Evolutionary conservation across 1,139 yeast genomes (phyloP).

Genomic region (Saccharomyces hybrid): DNA sequence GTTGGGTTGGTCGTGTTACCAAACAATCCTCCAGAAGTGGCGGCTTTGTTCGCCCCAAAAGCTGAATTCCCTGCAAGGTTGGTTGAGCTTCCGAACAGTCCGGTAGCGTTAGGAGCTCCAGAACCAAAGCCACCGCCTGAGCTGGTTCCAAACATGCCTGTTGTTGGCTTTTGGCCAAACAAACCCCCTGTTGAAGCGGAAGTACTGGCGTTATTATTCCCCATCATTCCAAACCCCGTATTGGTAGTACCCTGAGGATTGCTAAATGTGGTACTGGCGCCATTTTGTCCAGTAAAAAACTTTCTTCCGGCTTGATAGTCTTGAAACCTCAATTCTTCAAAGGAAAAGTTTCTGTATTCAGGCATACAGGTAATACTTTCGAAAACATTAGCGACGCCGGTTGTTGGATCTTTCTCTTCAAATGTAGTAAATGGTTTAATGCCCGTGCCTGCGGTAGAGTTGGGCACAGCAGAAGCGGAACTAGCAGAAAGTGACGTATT

Average conservation of each 20-base stretch:
- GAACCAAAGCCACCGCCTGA: conserved; percentile 39
- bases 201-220: conserved; percentile 14
- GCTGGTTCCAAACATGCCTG: conserved; percentile 7
- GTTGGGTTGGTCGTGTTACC: conserved; percentile 21
- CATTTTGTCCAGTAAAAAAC: conserved; percentile 13
- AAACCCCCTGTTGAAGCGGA: conserved; percentile 21
- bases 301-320: conserved; percentile 78
- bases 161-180: conserved; percentile 26
- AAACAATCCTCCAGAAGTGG: conserved; percentile 31
- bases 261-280: conserved; percentile 24
- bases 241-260: conserved; percentile 30
- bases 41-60: conserved; percentile 5
- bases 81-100: conserved; percentile 7
- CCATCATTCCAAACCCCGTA: conserved; percentile 17
- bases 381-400: conserved; percentile 51
- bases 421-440: conserved; percentile 57
- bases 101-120: conserved; percentile 22
- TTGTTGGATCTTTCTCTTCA: conserved; percentile 66
- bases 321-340: conserved; percentile 82
- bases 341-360: conserved; percentile 70
- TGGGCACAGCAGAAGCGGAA: conserved; percentile 19
- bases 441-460: conserved; percentile 54
- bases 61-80: conserved; percentile 3
- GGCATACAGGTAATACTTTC: conserved; percentile 86
- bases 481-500: conserved; percentile 27